Base-by-base conservation (phyloP, 2,329 filamentous ascomycete species). In the Aspergillus sp. region DNA sequence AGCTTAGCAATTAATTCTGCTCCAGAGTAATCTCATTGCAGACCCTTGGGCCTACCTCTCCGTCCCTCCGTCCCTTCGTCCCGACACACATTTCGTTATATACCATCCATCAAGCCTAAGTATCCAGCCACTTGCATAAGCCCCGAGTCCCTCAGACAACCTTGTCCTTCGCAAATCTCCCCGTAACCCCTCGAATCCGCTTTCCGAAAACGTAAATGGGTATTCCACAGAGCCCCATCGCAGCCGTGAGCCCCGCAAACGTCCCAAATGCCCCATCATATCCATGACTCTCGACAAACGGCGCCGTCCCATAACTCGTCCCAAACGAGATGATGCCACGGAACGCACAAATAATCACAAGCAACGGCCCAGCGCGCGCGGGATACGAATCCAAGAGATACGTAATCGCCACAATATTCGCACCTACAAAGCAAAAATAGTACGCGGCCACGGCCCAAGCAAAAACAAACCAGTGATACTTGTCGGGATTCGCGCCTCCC, bases 261-360 rank as follows among this genome's bases (percentile, higher is more conserved):
- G 69, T 69, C 4, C 66, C 66, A 57, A 77, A 77, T 0, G 74
- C 67, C 2, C 73, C 73, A 62, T 76, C 76, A 30, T 76, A 77
- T 0, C 76, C 75, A 23, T 67, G 52, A 1, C 25, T 59, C 3
- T 59, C 62, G 11, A 72, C 61, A 43, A 74, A 72, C 1, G 64
- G 60, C 3, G 65, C 70, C 17, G 76, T 76, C 11, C 78, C 77
- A 64, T 79, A 80, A 55, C 74, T 78, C 1, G 64, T 68, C 6
- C 80, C 80, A 55, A 83, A 83, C 1, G 76, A 79, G 8, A 83
- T 77, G 47, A 83, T 76, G 0, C 80, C 80, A 2, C 80, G 72
- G 64, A 81, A 74, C 4, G 81, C 79, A 54, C 79, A 82, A 31
- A 83, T 79, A 41, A 83, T 76, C 3, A 83, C 76, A 22, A 83